Conservation (phyloP, 2,329 filamentous ascomycete species). For the Nothomitra cinnamomea region DNA sequence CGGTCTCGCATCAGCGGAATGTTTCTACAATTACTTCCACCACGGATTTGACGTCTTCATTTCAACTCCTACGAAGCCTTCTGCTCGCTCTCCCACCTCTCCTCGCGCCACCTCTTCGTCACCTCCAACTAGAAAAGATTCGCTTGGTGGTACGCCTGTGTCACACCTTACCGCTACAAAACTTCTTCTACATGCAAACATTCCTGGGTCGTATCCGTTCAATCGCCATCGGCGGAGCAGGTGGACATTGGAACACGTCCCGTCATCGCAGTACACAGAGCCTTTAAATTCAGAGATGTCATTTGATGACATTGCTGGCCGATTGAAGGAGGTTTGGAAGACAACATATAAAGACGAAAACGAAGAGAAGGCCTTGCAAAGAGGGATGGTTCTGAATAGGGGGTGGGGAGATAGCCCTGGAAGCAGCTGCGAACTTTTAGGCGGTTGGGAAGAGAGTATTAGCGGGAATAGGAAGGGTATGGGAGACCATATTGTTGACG, state of each 20-base stretch:
- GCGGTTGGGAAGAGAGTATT: slow-evolving; percentile 67
- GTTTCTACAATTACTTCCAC: slow-evolving; percentile 95
- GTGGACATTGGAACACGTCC: slow-evolving; percentile 51
- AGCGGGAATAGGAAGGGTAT: slow-evolving; percentile 23
- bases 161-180: slow-evolving; percentile 75
- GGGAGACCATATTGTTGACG: slow-evolving; percentile 26
- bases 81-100: slow-evolving; percentile 13
- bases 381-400: slow-evolving; percentile 70
- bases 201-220: slow-evolving; percentile 91
- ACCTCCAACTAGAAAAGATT: slow-evolving; percentile 6
- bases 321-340: slow-evolving; percentile 54
- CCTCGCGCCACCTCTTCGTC: slow-evolving; percentile 10
- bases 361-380: slow-evolving; percentile 35
- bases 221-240: slow-evolving; percentile 81
- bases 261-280: slow-evolving; percentile 25
- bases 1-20: slow-evolving; percentile 39
- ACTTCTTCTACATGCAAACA: slow-evolving; percentile 82
- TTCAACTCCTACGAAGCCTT: slow-evolving; percentile 34
- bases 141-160: slow-evolving; percentile 11
- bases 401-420: slow-evolving; percentile 86
- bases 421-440: slow-evolving; percentile 71
- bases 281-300: slow-evolving; percentile 56
- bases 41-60: slow-evolving; percentile 87
- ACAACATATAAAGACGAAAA: slow-evolving; percentile 40
- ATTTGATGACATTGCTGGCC: slow-evolving; percentile 55